These are phyloP conservation scores for Dictyostelium firmibasis DNA, from an alignment of 78 protist genomes.

Conservation along the genomic window DNA sequence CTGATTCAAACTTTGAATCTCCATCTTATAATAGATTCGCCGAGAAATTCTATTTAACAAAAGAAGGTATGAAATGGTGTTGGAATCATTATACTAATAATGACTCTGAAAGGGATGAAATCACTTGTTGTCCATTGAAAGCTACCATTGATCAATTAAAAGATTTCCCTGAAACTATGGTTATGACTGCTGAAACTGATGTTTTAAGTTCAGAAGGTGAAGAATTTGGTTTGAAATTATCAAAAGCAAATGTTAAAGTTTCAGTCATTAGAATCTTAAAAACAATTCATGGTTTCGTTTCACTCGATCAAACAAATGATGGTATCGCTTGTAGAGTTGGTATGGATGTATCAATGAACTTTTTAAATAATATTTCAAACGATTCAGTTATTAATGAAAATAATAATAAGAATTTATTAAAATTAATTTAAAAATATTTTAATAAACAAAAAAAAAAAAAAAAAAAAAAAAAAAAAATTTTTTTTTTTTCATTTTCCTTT, in stretches of 20 bases:
- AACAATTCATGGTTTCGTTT: slow-evolving; percentile 21
- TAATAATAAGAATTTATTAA: neutral
- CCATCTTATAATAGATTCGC: neutral
- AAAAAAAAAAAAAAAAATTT: no score
- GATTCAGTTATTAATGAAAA: neutral
- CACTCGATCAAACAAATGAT: neutral
- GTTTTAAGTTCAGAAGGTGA: neutral
- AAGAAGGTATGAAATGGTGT: neutral
- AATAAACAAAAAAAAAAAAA: no score
- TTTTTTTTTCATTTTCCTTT: no score
- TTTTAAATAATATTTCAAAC: neutral
- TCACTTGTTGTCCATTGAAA: neutral
- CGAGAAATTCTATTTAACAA: neutral
- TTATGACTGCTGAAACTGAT: neutral
- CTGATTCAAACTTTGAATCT: neutral
- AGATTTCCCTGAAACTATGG: neutral
- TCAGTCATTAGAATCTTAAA: neutral
- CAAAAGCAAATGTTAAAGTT: neutral
- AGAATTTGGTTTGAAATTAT: neutral
- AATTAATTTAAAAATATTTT: no score
- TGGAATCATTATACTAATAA: neutral
- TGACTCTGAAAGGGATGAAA: neutral
- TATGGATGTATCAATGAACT: slow-evolving; percentile 1
- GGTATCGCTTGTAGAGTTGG: slow-evolving; percentile 7
- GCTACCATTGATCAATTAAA: slow-evolving; percentile 3